These are phyloP conservation scores for Rutstroemia sydowiana DNA, from an alignment of 2,329 filamentous ascomycete species.

Conservation along the genomic window DNA sequence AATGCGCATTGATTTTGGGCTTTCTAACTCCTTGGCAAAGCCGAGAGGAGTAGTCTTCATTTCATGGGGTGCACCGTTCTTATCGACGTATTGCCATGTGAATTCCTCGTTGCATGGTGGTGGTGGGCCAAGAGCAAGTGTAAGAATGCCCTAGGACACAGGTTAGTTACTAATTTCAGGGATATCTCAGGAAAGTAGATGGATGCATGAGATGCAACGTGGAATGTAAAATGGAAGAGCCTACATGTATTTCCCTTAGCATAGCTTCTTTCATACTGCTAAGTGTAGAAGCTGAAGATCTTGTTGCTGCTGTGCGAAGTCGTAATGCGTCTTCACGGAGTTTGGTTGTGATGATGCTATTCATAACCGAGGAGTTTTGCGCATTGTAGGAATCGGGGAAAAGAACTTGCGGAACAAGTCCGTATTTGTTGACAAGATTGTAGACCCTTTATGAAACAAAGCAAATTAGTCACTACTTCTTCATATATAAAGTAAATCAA, in stretches of 20 bases:
- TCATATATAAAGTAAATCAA: no score
- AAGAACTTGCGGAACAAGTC: constrained; percentile 72
- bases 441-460: constrained; percentile 60
- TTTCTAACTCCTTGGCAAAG: constrained; percentile 64
- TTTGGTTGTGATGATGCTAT: constrained; percentile 72
- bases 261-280: constrained; percentile 58
- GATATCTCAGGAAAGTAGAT: no score
- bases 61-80: constrained; percentile 54
- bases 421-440: constrained; percentile 81
- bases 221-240: no score
- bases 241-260: constrained; percentile 72
- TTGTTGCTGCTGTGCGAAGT: constrained; percentile 50
- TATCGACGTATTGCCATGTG: constrained; percentile 73
- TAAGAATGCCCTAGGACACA: no score
- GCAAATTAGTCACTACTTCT: no score
- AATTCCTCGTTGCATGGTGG: constrained; percentile 64
- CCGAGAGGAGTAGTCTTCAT: constrained; percentile 59
- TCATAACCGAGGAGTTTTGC: constrained; percentile 60
- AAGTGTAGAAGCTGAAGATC: constrained; percentile 6
- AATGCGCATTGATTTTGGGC: constrained; percentile 48
- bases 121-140: constrained; percentile 72
- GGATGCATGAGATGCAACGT: no score
- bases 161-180: no score
- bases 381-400: constrained; percentile 82
- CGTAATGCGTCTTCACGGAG: constrained; percentile 76